Conservation (phyloP, 2,329 filamentous ascomycete genomes). For the Talaromyces sp. region DNA sequence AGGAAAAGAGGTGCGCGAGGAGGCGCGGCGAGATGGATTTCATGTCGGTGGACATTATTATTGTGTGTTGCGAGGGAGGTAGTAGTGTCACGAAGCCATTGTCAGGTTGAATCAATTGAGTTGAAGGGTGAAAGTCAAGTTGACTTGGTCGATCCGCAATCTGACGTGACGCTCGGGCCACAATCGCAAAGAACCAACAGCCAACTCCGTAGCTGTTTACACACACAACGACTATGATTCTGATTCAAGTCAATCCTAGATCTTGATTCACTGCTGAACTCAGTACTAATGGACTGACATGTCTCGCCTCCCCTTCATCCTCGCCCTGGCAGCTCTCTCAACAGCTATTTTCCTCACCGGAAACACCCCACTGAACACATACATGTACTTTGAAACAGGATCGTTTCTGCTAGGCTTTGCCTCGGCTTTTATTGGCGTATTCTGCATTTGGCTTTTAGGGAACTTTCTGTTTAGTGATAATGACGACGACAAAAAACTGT, state of each 20-base stretch:
- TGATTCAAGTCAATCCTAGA: no score
- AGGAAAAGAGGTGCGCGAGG: conserved; percentile 6
- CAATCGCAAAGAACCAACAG: no score
- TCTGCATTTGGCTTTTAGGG: neutral
- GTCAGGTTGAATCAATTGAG: no score
- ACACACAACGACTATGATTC: no score
- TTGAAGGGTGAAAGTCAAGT: no score
- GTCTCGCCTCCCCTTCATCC: neutral
- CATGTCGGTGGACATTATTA: conserved; percentile 6
- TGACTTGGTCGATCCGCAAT: no score
- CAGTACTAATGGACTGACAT: neutral
- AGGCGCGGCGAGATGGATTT: conserved; percentile 5
- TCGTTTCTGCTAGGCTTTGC: neutral
- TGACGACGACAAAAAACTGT: neutral
- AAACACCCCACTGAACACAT: neutral
- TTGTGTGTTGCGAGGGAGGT: no score
- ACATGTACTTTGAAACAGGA: no score
- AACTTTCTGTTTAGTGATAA: neutral
- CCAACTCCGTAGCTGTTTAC: no score
- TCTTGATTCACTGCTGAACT: neutral
- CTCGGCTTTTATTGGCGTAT: neutral
- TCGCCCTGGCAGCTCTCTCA: neutral
- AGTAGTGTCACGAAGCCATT: neutral
- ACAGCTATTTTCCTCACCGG: neutral
- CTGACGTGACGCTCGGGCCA: neutral